Conservation (phyloP, 1,284 basidiomycete species). For the Apiotrichum laibachii region DNA sequence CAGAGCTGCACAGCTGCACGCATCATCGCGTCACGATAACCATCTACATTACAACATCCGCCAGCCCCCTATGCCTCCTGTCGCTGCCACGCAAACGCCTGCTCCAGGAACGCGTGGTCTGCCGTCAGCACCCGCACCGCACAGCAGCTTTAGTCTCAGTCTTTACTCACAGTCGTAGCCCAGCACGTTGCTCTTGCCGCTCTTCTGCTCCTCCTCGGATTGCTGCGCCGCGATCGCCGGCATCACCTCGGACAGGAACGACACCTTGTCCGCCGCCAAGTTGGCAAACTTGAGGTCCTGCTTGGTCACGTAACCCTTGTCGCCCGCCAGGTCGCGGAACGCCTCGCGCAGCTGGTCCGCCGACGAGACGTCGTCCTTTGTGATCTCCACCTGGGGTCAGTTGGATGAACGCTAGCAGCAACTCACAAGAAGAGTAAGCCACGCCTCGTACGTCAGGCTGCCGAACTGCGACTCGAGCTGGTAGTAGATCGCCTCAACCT, state of each 20-base stretch:
- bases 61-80: background rate
- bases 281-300: slow-evolving; percentile 85
- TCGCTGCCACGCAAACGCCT: slow-evolving; percentile 30
- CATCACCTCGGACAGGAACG: slow-evolving; percentile 65
- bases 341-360: slow-evolving; percentile 88
- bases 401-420: background rate
- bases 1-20: background rate
- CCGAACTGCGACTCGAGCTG: slow-evolving; percentile 83
- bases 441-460: slow-evolving; percentile 87
- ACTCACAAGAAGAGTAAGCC: slow-evolving; percentile 79
- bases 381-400: slow-evolving; percentile 74
- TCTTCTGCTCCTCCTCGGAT: slow-evolving; percentile 7
- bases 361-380: slow-evolving; percentile 84
- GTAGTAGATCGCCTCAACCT: slow-evolving; percentile 79
- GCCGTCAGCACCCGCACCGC: background rate
- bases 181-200: background rate
- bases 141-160: background rate
- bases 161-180: slow-evolving; percentile 46
- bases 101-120: slow-evolving; percentile 46
- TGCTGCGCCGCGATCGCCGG: slow-evolving; percentile 21
- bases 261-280: slow-evolving; percentile 71
- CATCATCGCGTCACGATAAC: no score
- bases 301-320: slow-evolving; percentile 88
- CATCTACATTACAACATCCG: background rate
- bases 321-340: slow-evolving; percentile 84